These are phyloP conservation scores for Saururus chinensis DNA, from an alignment of 164 flowering plant genomes.

Conservation along the genomic window DNA sequence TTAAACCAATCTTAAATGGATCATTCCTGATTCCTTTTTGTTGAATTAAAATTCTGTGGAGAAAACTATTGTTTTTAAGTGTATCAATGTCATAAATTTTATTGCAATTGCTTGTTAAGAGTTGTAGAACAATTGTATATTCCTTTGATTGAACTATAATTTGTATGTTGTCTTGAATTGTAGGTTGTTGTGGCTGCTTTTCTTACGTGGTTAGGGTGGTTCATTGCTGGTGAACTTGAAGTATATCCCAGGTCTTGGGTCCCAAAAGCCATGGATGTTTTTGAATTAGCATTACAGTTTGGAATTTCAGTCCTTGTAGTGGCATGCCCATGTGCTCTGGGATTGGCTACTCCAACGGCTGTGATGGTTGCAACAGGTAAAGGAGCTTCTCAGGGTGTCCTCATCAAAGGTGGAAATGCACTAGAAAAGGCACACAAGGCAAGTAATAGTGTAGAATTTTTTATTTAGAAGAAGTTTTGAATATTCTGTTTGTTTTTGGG, in stretches of 20 bases:
- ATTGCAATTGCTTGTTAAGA: too few species aligned
- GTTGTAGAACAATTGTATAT: too few species aligned
- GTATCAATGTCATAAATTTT: too few species aligned
- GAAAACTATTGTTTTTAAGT: too few species aligned
- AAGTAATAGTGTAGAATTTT: too few species aligned
- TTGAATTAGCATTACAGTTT: constrained; percentile 92
- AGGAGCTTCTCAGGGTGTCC: constrained; percentile 93
- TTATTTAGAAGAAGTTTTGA: too few species aligned
- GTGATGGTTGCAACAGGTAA: constrained; percentile 95
- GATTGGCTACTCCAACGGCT: constrained; percentile 95
- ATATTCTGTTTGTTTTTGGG: too few species aligned
- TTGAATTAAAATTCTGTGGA: too few species aligned
- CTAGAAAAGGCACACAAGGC: constrained; percentile 88
- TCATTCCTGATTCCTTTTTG: too few species aligned
- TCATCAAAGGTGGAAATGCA: constrained; percentile 92
- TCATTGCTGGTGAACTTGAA: constrained; percentile 59
- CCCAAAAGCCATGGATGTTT: constrained; percentile 56
- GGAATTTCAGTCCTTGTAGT: constrained; percentile 88
- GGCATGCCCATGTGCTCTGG: constrained; percentile 98
- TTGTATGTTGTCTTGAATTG: constrained; percentile 11
- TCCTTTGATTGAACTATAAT: background rate
- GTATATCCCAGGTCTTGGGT: constrained; percentile 65
- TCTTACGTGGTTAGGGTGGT: constrained; percentile 84
- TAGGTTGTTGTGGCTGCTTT: constrained; percentile 76
- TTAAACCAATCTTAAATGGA: too few species aligned